Conservation (phyloP, 192 early-diverging fungal genomes). For the Gigaspora rosea region DNA sequence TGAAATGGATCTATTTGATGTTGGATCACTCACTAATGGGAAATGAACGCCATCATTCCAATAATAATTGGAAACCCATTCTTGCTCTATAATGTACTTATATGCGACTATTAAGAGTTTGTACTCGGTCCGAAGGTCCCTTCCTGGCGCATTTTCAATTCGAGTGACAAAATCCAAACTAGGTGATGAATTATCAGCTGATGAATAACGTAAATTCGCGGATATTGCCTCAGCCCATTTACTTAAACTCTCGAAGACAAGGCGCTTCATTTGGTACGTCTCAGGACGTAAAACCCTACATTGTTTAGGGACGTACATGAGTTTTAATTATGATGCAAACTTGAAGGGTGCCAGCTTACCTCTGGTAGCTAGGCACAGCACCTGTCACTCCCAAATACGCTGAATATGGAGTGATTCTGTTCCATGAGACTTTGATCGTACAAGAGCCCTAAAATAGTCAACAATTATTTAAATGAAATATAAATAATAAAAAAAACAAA, state of each 20-base stretch:
- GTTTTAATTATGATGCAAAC: not conserved
- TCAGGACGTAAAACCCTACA: constrained; percentile 1
- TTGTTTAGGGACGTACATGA: no score
- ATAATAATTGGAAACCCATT: not conserved
- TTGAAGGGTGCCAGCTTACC: not conserved
- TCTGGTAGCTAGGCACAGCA: not conserved
- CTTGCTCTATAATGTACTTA: not conserved
- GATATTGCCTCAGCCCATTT: not conserved
- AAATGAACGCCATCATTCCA: not conserved
- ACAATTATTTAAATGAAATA: not conserved
- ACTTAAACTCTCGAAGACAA: not conserved
- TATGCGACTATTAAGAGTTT: not conserved
- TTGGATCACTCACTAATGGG: not conserved
- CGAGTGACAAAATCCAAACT: not conserved
- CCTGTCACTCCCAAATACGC: not conserved
- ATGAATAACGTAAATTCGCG: not conserved
- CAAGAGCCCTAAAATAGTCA: not conserved
- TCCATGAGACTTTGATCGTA: constrained; percentile 4
- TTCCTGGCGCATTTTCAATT: not conserved
- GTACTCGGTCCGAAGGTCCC: not conserved
- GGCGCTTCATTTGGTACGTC: not conserved
- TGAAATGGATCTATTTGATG: not conserved
- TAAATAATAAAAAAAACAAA: not conserved
- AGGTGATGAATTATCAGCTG: not conserved
- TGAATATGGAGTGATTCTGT: not conserved